Conservation (phyloP, 768 basidiomycete species). For the Collybia mongolica region DNA sequence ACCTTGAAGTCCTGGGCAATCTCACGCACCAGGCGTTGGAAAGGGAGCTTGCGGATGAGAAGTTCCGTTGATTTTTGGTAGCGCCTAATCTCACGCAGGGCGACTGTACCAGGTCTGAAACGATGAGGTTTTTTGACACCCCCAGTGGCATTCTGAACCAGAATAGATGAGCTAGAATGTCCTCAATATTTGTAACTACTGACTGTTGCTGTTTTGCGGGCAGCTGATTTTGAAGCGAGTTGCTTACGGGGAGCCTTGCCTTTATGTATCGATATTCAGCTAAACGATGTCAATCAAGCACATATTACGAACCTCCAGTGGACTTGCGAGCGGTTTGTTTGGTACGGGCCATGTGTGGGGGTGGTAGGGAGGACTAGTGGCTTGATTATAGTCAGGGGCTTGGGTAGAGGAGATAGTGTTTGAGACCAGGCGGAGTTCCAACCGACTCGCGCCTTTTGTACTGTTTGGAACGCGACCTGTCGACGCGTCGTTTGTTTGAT, state of each 20-base stretch:
- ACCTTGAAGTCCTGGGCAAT: conserved; percentile 84
- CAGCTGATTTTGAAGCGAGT: conserved; percentile 58
- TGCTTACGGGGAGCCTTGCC: conserved; percentile 63
- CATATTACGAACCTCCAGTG: conserved; percentile 52
- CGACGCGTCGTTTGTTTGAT: conserved; percentile 14
- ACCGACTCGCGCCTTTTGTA: conserved; percentile 23
- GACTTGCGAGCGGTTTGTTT: conserved; percentile 80
- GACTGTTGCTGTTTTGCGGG: conserved; percentile 55
- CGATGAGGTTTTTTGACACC: conserved; percentile 84
- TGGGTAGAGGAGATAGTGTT: conserved; percentile 24
- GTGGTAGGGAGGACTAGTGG: conserved; percentile 5
- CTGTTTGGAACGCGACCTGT: conserved; percentile 12
- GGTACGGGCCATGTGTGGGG: conserved; percentile 60
- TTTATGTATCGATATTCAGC: conserved; percentile 11
- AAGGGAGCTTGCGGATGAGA: conserved; percentile 63
- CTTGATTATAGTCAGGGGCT: not conserved
- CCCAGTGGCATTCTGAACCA: conserved; percentile 44
- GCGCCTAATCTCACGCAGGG: conserved; percentile 71
- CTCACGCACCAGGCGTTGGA: conserved; percentile 76
- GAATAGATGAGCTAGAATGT: not conserved
- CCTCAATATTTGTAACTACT: conserved; percentile 12
- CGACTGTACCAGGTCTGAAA: conserved; percentile 78
- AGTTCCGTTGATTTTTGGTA: conserved; percentile 66
- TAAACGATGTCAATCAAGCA: not conserved
- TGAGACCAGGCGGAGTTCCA: conserved; percentile 21